Evolutionary conservation across 306 rosid genomes (phyloP).

Genomic region (Cajanus cajan): DNA sequence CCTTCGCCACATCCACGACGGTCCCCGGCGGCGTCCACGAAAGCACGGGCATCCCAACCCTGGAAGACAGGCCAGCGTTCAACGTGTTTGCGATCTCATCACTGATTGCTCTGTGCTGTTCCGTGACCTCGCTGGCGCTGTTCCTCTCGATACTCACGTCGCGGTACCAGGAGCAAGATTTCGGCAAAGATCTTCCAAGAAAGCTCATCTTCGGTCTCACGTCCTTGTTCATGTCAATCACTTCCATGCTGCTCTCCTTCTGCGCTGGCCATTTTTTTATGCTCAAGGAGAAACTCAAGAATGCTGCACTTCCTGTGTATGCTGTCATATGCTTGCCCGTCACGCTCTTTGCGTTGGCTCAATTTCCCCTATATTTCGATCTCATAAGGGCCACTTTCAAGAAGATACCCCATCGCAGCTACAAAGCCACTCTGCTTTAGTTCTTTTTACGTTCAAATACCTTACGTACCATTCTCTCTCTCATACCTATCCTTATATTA

Average conservation of each 20-base stretch:
- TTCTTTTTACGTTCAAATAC: no score
- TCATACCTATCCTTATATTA: no score
- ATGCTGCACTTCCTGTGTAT: constrained; percentile 41
- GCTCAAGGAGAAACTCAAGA: constrained; percentile 24
- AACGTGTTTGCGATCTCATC: constrained; percentile 36
- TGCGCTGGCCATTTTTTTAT: constrained; percentile 46
- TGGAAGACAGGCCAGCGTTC: constrained; percentile 20
- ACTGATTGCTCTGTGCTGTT: constrained; percentile 32
- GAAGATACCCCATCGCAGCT: constrained; percentile 40
- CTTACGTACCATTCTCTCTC: no score
- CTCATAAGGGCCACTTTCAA: constrained; percentile 42
- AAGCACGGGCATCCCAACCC: constrained; percentile 7
- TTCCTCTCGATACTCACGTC: constrained; percentile 51
- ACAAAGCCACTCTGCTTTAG: constrained; percentile 19
- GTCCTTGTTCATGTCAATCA: constrained; percentile 41
- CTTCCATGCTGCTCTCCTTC: constrained; percentile 38
- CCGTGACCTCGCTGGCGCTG: constrained; percentile 31
- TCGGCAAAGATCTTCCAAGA: constrained; percentile 28
- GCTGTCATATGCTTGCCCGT: constrained; percentile 45
- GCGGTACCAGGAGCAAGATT: constrained; percentile 36
- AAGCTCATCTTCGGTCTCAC: constrained; percentile 45
- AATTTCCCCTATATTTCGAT: constrained; percentile 44
- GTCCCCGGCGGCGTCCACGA: constrained; percentile 25
- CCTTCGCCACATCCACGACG: constrained; percentile 39
- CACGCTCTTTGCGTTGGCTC: constrained; percentile 42